A percentile compares a stretch with the other conserved stretches of the same genome.
Conservation (phyloP, 768 basidiomycete species). For the Chalciporus sphaerocephalus region DNA sequence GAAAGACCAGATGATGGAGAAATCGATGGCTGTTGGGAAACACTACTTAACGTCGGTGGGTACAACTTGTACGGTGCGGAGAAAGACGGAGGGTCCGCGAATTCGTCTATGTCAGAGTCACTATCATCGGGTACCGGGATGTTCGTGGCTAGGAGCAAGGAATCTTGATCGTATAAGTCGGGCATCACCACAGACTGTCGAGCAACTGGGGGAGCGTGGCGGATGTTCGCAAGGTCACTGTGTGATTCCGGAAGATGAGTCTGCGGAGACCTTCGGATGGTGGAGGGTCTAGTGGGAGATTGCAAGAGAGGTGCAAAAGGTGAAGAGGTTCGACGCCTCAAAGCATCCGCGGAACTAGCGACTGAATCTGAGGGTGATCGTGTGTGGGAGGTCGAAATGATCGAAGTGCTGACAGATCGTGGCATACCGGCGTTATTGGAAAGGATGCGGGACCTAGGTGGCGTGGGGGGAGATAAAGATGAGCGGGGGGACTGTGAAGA, state of each 20-base stretch:
- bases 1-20: conserved; percentile 53
- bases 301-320: conserved; percentile 36
- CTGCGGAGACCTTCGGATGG: conserved; percentile 38
- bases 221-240: conserved; percentile 25
- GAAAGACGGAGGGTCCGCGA: conserved; percentile 66
- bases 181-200: conserved; percentile 44
- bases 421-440: conserved; percentile 34
- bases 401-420: conserved; percentile 42
- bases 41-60: conserved; percentile 37
- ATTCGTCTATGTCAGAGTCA: conserved; percentile 59
- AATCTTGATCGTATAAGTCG: conserved; percentile 47
- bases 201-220: conserved; percentile 20
- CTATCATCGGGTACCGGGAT: conserved; percentile 75
- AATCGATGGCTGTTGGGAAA: conserved; percentile 44
- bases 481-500: conserved; percentile 47
- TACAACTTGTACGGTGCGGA: conserved; percentile 58
- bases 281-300: conserved; percentile 31
- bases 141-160: conserved; percentile 62
- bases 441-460: conserved; percentile 41
- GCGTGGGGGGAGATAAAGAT: conserved; percentile 43
- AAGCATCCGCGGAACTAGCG: conserved; percentile 24
- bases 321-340: conserved; percentile 46
- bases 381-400: conserved; percentile 33
- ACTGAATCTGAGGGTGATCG: conserved; percentile 44
- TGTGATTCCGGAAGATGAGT: conserved; percentile 35